These are phyloP conservation scores for Golubevia sp. DNA, from an alignment of 1,284 basidiomycete genomes.

Conservation along the genomic window DNA sequence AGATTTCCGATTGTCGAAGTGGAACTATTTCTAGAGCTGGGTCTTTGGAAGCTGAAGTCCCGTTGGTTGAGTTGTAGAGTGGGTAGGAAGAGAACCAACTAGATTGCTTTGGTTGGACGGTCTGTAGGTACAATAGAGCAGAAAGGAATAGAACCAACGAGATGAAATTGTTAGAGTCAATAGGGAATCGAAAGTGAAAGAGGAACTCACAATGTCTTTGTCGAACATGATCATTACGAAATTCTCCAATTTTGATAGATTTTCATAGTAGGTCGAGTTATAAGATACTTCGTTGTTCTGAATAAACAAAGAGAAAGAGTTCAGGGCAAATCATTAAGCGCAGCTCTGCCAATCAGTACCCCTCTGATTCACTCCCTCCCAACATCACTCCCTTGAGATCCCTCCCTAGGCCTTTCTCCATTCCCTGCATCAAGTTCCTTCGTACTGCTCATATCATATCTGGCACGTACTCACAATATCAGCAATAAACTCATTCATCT, in stretches of 20 bases:
- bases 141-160: no score
- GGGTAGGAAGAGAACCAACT: conserved; percentile 52
- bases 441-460: conserved; percentile 9
- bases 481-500: conserved; percentile 67
- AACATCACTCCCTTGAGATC: neutral
- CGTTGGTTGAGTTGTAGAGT: conserved; percentile 22
- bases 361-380: conserved; percentile 7
- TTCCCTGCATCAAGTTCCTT: neutral
- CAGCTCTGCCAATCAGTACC: conserved; percentile 60
- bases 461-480: conserved; percentile 57
- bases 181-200: no score
- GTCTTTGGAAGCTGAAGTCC: conserved; percentile 3
- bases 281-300: neutral
- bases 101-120: conserved; percentile 50
- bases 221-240: conserved; percentile 58
- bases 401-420: neutral
- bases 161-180: no score
- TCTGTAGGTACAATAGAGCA: conserved; percentile 43
- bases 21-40: conserved; percentile 20
- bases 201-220: conserved; percentile 27
- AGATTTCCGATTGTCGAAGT: conserved; percentile 45
- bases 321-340: conserved; percentile 70
- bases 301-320: conserved; percentile 62
- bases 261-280: conserved; percentile 38
- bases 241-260: conserved; percentile 40